Conservation (phyloP, 2,329 filamentous ascomycete species). For the Trichoderma polysporum region DNA sequence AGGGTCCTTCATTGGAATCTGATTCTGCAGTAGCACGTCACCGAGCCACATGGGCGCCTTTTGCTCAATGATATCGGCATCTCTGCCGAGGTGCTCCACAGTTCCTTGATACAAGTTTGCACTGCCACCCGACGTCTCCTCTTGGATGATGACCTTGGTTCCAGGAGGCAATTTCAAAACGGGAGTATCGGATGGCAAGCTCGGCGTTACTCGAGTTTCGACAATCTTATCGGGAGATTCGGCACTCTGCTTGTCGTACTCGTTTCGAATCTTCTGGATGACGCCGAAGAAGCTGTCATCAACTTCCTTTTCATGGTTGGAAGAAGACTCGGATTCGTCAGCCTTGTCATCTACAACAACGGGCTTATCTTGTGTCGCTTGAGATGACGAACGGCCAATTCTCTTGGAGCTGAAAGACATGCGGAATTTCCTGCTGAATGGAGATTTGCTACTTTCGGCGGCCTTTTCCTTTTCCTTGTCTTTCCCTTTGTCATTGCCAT, state of each 20-base stretch:
- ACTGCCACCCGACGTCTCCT: slow-evolving; percentile 64
- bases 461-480: slow-evolving; percentile 47
- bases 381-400: slow-evolving; percentile 65
- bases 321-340: slow-evolving; percentile 63
- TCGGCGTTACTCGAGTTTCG: slow-evolving; percentile 66
- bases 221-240: slow-evolving; percentile 55
- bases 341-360: slow-evolving; percentile 73
- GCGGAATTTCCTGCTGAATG: slow-evolving; percentile 85
- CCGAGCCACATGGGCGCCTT: slow-evolving; percentile 89
- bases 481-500: slow-evolving; percentile 50
- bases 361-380: slow-evolving; percentile 65
- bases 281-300: slow-evolving; percentile 74
- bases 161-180: slow-evolving; percentile 69
- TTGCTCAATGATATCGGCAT: slow-evolving; percentile 81
- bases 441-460: slow-evolving; percentile 54
- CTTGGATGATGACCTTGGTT: slow-evolving; percentile 67
- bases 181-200: slow-evolving; percentile 70
- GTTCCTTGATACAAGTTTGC: slow-evolving; percentile 91
- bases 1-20: slow-evolving; percentile 81
- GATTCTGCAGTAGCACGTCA: slow-evolving; percentile 81
- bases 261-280: slow-evolving; percentile 69
- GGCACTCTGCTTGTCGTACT: slow-evolving; percentile 67
- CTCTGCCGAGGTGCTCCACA: slow-evolving; percentile 71
- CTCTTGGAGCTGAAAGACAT: slow-evolving; percentile 86
- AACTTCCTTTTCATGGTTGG: slow-evolving; percentile 67